Percentiles rank a stretch among this genome's conserved stretches.
Evolutionary conservation across 345 rosid genomes (phyloP).

Genomic region (Acer yangbiense): DNA sequence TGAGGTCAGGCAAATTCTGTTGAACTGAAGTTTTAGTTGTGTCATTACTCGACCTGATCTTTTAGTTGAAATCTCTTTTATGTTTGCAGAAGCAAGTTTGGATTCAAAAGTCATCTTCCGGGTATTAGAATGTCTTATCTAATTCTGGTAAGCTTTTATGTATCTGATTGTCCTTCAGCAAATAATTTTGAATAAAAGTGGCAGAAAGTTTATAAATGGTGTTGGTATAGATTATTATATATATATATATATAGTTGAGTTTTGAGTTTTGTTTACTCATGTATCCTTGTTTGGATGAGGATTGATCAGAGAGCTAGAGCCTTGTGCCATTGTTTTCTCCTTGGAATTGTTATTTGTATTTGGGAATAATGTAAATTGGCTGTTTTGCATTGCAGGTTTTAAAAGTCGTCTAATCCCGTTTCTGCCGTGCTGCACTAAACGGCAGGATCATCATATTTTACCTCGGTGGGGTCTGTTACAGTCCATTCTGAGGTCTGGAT

Average conservation of each 20-base stretch:
- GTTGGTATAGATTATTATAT: background rate
- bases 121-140: constrained; percentile 44
- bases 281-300: background rate
- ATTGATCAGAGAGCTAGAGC: background rate
- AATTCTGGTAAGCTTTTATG: constrained; percentile 32
- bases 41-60: background rate
- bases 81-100: constrained; percentile 77
- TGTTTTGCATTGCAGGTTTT: constrained; percentile 15
- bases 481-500: constrained; percentile 3
- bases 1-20: constrained; percentile 49
- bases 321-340: background rate
- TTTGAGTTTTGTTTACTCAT: background rate
- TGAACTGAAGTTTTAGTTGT: constrained; percentile 12
- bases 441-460: background rate
- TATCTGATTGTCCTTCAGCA: background rate
- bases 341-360: background rate
- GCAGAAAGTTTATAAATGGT: background rate
- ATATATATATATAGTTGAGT: no score
- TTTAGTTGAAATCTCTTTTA: constrained; percentile 4
- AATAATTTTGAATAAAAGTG: background rate
- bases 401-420: background rate
- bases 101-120: constrained; percentile 76
- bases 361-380: background rate
- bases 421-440: constrained; percentile 9
- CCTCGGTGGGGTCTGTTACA: constrained; percentile 1